Conservation (phyloP, 306 rosid species). For the Gillenia trifoliata region DNA sequence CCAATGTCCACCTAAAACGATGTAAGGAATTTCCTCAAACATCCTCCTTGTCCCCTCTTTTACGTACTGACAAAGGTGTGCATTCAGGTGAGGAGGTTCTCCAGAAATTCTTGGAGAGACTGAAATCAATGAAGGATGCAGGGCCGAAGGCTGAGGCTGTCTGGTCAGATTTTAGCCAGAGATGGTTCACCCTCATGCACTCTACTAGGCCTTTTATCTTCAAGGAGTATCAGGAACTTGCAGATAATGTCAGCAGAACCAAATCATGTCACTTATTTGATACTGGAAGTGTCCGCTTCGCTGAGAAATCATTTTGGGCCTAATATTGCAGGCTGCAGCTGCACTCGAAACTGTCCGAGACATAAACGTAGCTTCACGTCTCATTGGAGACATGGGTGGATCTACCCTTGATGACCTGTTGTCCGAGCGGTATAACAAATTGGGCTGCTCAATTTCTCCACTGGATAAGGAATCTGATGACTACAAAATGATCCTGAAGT, state of each 20-base stretch:
- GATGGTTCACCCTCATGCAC: conserved; percentile 84
- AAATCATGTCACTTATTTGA: background rate
- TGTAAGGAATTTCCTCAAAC: conserved; percentile 27
- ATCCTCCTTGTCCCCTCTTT: background rate
- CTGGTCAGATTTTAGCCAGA: conserved; percentile 87
- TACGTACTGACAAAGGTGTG: background rate
- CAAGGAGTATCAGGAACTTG: conserved; percentile 66
- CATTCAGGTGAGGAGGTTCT: conserved; percentile 66
- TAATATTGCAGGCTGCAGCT: conserved; percentile 57
- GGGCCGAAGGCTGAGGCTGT: conserved; percentile 63
- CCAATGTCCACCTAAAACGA: conserved; percentile 58
- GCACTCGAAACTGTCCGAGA: conserved; percentile 66
- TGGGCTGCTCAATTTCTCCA: conserved; percentile 60
- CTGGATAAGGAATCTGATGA: conserved; percentile 55
- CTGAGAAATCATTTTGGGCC: background rate
- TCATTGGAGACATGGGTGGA: conserved; percentile 74
- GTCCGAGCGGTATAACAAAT: conserved; percentile 51
- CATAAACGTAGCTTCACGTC: conserved; percentile 67
- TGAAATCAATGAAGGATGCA: conserved; percentile 53
- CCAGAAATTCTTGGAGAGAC: conserved; percentile 49
- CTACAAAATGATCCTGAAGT: conserved; percentile 68
- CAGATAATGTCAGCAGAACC: conserved; percentile 60
- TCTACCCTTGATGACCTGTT: conserved; percentile 71
- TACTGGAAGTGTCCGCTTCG: background rate
- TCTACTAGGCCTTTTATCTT: conserved; percentile 77